Conservation (phyloP, 306 rosid genomes). For the Cyamopsis tetragonoloba region DNA sequence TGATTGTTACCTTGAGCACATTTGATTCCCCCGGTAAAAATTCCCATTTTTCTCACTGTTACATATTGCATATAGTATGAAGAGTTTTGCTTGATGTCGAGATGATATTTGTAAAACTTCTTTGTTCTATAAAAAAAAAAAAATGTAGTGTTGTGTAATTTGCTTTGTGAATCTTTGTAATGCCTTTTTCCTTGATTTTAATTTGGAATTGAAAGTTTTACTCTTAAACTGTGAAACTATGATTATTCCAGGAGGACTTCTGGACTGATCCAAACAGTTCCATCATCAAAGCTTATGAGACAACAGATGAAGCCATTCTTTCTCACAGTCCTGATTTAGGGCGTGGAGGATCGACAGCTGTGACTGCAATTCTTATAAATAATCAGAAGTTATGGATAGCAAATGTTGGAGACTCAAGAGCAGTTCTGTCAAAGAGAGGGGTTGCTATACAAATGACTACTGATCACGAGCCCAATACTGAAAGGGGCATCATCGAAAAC, state of each 20-base stretch:
- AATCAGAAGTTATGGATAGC: conserved; percentile 63
- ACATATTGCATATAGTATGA: not conserved
- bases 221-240: conserved; percentile 7
- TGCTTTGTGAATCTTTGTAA: not conserved
- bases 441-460: conserved; percentile 54
- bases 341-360: conserved; percentile 78
- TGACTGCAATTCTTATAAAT: conserved; percentile 62
- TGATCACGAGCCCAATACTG: conserved; percentile 89
- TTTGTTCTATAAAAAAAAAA: not conserved
- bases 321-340: conserved; percentile 69
- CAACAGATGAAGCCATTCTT: conserved; percentile 68
- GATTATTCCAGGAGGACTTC: conserved; percentile 51
- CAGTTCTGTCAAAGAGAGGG: conserved; percentile 66
- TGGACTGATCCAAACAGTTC: conserved; percentile 61
- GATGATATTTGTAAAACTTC: not conserved
- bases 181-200: not conserved
- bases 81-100: not conserved
- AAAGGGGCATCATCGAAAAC: conserved; percentile 68
- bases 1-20: not conserved
- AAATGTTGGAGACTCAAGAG: conserved; percentile 80
- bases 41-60: not conserved
- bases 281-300: conserved; percentile 56
- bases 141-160: not conserved
- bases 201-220: not conserved
- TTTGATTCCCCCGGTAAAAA: not conserved